These are phyloP conservation scores for Flaveria brownii DNA, from an alignment of 129 eudicot species.

Conservation along the genomic window DNA sequence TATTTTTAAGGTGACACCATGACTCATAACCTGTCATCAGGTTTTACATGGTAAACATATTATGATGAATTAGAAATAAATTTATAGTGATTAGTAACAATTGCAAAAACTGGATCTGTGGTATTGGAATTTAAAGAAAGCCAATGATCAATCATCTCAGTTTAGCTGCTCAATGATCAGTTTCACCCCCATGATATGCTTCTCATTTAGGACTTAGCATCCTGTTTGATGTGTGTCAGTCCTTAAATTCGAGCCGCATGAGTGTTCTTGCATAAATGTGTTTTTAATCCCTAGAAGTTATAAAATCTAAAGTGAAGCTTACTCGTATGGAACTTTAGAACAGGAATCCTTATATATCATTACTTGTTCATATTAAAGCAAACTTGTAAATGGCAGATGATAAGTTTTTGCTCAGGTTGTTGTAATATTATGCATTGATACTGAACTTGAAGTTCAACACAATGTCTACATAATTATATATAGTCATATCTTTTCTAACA, in stretches of 20 bases:
- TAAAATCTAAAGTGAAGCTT: background rate
- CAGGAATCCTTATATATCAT: background rate
- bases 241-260: background rate
- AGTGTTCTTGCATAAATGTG: background rate
- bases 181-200: background rate
- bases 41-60: slow-evolving; percentile 12
- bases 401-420: too few species aligned
- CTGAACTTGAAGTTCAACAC: too few species aligned
- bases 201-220: background rate
- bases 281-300: background rate
- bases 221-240: background rate
- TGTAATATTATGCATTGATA: too few species aligned
- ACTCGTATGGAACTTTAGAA: background rate
- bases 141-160: background rate
- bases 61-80: background rate
- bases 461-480: too few species aligned
- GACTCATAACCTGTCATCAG: slow-evolving; percentile 12
- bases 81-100: background rate
- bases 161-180: background rate
- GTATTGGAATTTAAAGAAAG: background rate
- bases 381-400: background rate
- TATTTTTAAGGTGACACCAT: slow-evolving; percentile 6
- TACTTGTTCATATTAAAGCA: background rate
- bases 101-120: background rate
- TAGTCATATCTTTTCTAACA: too few species aligned